phyloP scores from a whole-genome alignment of 768 basidiomycete genomes.

The Lactifluus subvellereus region DNA sequence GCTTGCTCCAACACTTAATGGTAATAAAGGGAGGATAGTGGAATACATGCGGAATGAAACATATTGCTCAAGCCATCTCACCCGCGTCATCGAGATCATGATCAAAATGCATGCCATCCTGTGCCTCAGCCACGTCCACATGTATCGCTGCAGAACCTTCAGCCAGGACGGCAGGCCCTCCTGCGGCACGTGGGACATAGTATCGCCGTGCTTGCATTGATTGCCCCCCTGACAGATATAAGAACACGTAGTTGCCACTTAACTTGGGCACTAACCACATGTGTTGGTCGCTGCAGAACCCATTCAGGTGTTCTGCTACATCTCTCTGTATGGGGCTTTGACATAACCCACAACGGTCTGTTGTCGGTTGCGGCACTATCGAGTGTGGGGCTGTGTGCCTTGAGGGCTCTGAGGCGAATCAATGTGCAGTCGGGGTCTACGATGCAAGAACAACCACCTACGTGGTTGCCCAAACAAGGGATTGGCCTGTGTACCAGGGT shows the following conservation, averaged over 20 bases:
- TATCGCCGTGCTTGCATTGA: background rate
- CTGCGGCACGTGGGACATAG: background rate
- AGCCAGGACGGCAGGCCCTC: background rate
- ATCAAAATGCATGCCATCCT: background rate
- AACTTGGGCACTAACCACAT: background rate
- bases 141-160: background rate
- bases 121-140: background rate
- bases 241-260: background rate
- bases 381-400: background rate
- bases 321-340: background rate
- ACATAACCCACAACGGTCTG: background rate
- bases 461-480: too few species aligned
- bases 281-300: slow-evolving; percentile 4
- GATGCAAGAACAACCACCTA: too few species aligned
- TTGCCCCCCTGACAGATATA: background rate
- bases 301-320: background rate
- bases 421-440: background rate
- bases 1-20: background rate
- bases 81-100: background rate
- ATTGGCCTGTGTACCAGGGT: too few species aligned
- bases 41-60: too few species aligned
- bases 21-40: background rate
- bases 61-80: too few species aligned
- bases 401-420: background rate
- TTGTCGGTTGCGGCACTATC: background rate